Evolutionary conservation across 1,284 basidiomycete genomes (phyloP).

Genomic region (Microbotryum scabiosae): DNA sequence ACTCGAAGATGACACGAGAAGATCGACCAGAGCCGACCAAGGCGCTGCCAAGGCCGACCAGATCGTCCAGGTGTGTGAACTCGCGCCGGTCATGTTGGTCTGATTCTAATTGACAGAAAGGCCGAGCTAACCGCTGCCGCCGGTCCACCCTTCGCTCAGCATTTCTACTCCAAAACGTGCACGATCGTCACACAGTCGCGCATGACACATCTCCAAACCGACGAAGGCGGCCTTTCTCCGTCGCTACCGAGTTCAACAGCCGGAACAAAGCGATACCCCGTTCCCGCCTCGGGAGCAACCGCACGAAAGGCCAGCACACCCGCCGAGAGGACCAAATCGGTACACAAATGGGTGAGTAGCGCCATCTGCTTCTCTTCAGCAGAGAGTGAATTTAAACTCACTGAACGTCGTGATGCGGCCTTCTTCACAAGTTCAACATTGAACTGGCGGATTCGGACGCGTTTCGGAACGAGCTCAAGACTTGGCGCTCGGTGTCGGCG

Average conservation of each 20-base stretch:
- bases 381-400: no score
- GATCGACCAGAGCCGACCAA: background rate
- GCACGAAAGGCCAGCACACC: no score
- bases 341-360: constrained; percentile 18
- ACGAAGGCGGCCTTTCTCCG: background rate
- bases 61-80: constrained; percentile 24
- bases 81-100: background rate
- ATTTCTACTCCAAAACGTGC: constrained; percentile 40
- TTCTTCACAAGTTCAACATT: constrained; percentile 38
- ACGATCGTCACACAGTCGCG: constrained; percentile 38
- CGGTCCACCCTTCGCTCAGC: constrained; percentile 28
- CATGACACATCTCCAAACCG: constrained; percentile 27
- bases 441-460: constrained; percentile 38
- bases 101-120: no score
- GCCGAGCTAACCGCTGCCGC: background rate
- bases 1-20: background rate
- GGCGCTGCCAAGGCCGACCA: constrained; percentile 18
- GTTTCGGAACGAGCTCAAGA: constrained; percentile 38
- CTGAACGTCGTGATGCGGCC: background rate
- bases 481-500: constrained; percentile 37
- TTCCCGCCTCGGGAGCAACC: no score
- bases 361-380: no score
- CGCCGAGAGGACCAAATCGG: background rate
- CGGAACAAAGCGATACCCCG: no score
- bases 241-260: background rate